phyloP scores from a whole-genome alignment of 306 rosid genomes.

The Trifolium fragiferum region DNA sequence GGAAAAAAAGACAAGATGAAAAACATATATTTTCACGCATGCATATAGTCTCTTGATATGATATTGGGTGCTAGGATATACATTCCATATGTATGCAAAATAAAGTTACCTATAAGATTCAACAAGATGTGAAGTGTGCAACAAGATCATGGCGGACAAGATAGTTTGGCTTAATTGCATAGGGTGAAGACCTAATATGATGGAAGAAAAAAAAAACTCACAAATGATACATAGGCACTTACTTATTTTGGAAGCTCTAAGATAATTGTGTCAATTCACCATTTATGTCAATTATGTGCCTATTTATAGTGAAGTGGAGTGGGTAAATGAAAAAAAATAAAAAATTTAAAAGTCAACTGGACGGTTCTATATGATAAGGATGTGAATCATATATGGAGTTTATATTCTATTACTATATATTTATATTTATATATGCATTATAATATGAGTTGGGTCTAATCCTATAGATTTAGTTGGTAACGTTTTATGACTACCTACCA shows the following conservation, averaged over 20 bases:
- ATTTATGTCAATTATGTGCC: slow-evolving; percentile 9
- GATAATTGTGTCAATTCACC: slow-evolving; percentile 5
- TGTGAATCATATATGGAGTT: neutral
- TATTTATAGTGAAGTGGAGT: slow-evolving; percentile 30
- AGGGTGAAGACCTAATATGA: neutral
- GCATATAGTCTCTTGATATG: neutral
- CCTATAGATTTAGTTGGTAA: too few relatives aligned
- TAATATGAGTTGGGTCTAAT: too few relatives aligned
- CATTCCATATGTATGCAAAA: neutral
- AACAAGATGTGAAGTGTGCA: neutral
- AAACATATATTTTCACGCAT: neutral
- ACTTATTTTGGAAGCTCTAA: neutral
- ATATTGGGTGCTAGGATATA: too few relatives aligned
- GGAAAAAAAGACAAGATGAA: too few relatives aligned
- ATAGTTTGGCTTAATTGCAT: slow-evolving; percentile 3
- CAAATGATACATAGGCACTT: slow-evolving; percentile 26
- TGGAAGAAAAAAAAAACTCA: neutral
- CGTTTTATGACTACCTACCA: too few relatives aligned
- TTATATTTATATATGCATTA: too few relatives aligned
- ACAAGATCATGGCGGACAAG: neutral
- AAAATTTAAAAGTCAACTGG: neutral
- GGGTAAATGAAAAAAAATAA: neutral
- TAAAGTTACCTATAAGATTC: neutral
- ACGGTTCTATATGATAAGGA: neutral
- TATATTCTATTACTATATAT: too few relatives aligned